Evolutionary conservation across 768 basidiomycete genomes (phyloP).

Genomic region (Hortiboletus flavorubellus): DNA sequence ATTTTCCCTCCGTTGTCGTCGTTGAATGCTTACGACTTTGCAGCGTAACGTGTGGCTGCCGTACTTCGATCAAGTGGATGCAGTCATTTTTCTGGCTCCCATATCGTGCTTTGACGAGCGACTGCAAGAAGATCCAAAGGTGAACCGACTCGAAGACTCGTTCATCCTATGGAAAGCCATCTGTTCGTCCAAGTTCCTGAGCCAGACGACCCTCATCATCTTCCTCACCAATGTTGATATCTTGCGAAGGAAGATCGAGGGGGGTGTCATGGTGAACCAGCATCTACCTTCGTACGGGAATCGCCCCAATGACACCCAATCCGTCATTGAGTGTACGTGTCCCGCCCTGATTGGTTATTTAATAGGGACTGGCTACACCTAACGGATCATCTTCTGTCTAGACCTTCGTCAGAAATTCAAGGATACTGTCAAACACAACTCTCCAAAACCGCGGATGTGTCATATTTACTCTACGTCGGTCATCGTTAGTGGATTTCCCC

Average conservation of each 20-base stretch:
- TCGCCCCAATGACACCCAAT: conserved; percentile 63
- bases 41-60: conserved; percentile 79
- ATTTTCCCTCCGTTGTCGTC: background rate
- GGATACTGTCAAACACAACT: conserved; percentile 56
- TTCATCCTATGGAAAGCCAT: conserved; percentile 69
- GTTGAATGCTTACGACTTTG: background rate
- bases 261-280: conserved; percentile 51
- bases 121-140: conserved; percentile 62
- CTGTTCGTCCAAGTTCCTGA: conserved; percentile 62
- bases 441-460: conserved; percentile 50
- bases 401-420: conserved; percentile 70
- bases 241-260: conserved; percentile 58
- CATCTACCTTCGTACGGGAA: conserved; percentile 67
- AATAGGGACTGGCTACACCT: background rate
- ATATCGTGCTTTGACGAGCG: conserved; percentile 79
- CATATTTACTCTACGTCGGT: conserved; percentile 72
- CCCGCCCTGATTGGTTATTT: background rate
- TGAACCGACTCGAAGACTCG: conserved; percentile 75
- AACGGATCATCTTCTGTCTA: conserved; percentile 19
- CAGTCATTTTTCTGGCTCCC: conserved; percentile 78
- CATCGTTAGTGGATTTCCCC: conserved; percentile 43
- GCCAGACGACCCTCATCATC: conserved; percentile 55
- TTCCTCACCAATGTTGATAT: conserved; percentile 72
- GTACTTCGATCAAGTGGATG: conserved; percentile 75
- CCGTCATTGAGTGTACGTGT: conserved; percentile 60